A percentile compares a stretch with the other conserved stretches of the same genome.
phyloP scores from a whole-genome alignment of 768 basidiomycete species.

The Leccinum broughii region DNA sequence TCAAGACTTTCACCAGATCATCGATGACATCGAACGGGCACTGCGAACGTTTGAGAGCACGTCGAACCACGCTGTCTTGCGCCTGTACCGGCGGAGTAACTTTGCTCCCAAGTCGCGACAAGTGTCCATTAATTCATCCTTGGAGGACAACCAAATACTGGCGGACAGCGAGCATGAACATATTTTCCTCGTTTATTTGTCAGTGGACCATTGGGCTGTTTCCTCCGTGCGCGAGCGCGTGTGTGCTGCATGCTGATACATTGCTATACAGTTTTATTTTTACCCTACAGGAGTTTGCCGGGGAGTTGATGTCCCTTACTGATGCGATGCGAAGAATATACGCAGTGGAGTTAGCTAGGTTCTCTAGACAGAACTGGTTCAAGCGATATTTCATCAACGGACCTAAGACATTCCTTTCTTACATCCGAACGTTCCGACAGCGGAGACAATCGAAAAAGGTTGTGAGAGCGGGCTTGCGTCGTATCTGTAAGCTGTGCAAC shows the following conservation, averaged over 20 bases:
- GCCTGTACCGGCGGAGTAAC: slow-evolving; percentile 64
- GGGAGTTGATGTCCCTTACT: slow-evolving; percentile 77
- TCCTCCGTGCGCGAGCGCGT: neutral
- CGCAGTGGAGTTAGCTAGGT: slow-evolving; percentile 55
- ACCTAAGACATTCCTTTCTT: slow-evolving; percentile 25
- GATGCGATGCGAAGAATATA: slow-evolving; percentile 85
- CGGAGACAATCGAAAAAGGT: slow-evolving; percentile 15
- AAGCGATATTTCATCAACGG: slow-evolving; percentile 34
- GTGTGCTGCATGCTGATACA: slow-evolving; percentile 10
- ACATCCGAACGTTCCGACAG: slow-evolving; percentile 19
- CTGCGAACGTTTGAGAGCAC: slow-evolving; percentile 77
- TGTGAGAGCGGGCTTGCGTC: slow-evolving; percentile 28
- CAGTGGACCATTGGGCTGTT: slow-evolving; percentile 32
- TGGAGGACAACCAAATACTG: slow-evolving; percentile 38
- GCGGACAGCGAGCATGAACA: slow-evolving; percentile 68
- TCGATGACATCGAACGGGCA: slow-evolving; percentile 66
- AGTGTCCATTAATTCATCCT: slow-evolving; percentile 17
- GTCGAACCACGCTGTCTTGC: slow-evolving; percentile 79
- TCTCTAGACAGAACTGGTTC: slow-evolving; percentile 40
- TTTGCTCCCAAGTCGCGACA: slow-evolving; percentile 16
- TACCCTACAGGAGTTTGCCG: slow-evolving; percentile 91
- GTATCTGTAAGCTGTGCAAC: slow-evolving; percentile 43
- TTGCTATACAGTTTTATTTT: slow-evolving; percentile 80
- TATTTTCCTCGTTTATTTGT: slow-evolving; percentile 92
- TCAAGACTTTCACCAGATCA: slow-evolving; percentile 64